Evolutionary conservation across 1,284 basidiomycete species (phyloP).

Genomic region (Pascua guehoae): DNA sequence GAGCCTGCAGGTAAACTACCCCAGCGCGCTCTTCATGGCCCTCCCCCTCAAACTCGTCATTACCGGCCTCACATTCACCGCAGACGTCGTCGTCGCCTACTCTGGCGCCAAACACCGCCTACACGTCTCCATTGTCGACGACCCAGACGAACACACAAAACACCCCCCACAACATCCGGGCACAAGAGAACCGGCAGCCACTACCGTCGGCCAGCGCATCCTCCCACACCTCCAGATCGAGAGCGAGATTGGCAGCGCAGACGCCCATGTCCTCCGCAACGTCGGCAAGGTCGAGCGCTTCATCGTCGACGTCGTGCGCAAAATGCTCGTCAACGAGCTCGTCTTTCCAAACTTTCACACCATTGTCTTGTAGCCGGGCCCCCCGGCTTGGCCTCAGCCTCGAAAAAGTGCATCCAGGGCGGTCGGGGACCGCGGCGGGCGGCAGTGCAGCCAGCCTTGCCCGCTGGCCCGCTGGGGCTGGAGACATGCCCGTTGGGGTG

Average conservation of each 20-base stretch:
- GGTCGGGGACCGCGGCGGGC: no score
- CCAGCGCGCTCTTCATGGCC: constrained; percentile 89
- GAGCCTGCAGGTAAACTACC: constrained; percentile 92
- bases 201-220: constrained; percentile 70
- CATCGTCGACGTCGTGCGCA: constrained; percentile 89
- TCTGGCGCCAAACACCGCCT: constrained; percentile 72
- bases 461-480: no score
- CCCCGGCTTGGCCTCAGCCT: neutral
- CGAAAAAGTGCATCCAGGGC: neutral
- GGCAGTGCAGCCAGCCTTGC: no score
- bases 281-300: constrained; percentile 95
- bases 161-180: neutral
- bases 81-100: constrained; percentile 85
- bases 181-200: neutral
- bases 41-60: constrained; percentile 88
- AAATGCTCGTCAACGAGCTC: constrained; percentile 87
- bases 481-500: no score
- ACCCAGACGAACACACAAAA: neutral
- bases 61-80: constrained; percentile 79
- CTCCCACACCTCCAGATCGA: constrained; percentile 92
- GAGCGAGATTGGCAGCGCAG: constrained; percentile 90
- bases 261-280: constrained; percentile 94
- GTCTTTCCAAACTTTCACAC: constrained; percentile 94
- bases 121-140: constrained; percentile 80
- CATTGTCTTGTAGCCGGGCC: constrained; percentile 46